Evolutionary conservation across 768 basidiomycete species (phyloP).

Genomic region (Albatrellus ellisii): DNA sequence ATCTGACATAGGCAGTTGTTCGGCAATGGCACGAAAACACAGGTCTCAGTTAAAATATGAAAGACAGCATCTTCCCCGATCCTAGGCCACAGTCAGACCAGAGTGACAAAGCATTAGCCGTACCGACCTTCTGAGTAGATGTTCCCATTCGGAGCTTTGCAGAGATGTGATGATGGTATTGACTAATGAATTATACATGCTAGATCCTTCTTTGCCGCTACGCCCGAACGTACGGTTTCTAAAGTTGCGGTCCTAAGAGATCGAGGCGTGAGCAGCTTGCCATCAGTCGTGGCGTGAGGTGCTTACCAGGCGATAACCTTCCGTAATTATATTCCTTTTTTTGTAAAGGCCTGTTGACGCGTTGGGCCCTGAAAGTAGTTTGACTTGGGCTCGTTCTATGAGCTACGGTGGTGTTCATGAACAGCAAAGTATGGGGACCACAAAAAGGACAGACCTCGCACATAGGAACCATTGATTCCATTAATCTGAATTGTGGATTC

Average conservation of each 20-base stretch:
- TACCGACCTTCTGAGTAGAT: constrained; percentile 44
- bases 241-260: too few species aligned
- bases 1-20: constrained; percentile 82
- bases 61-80: constrained; percentile 68
- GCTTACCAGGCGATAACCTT: constrained; percentile 50
- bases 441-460: background rate
- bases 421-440: background rate
- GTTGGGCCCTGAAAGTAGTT: constrained; percentile 29
- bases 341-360: too few species aligned
- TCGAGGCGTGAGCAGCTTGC: constrained; percentile 2
- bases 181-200: constrained; percentile 45
- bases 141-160: constrained; percentile 52
- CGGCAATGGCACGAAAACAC: constrained; percentile 62
- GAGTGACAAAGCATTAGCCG: background rate
- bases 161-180: constrained; percentile 68
- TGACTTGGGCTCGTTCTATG: constrained; percentile 46
- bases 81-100: constrained; percentile 25
- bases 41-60: constrained; percentile 64
- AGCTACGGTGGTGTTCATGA: constrained; percentile 30
- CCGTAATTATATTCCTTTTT: constrained; percentile 45
- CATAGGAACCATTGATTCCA: constrained; percentile 1
- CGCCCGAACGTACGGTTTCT: constrained; percentile 15
- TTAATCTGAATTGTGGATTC: background rate
- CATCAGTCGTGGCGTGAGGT: background rate
- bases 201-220: constrained; percentile 26